Percentiles rank a stretch among this genome's conserved stretches.
phyloP scores from a whole-genome alignment of 2,329 filamentous ascomycete genomes.

The Alternaria dauci region DNA sequence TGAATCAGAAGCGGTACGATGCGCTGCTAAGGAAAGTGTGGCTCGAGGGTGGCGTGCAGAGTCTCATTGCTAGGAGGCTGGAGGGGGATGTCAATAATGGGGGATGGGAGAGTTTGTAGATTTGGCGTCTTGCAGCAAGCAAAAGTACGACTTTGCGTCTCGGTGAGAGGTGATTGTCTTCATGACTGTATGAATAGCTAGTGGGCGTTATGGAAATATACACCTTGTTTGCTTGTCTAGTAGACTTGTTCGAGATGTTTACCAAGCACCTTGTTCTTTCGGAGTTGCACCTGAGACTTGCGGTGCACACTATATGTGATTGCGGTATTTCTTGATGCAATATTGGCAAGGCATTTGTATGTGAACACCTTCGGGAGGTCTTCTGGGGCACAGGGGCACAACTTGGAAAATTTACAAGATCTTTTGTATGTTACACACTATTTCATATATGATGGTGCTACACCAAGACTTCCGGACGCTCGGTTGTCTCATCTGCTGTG shows the following conservation, averaged over 20 bases:
- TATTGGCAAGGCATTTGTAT: too few species aligned
- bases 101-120: slow-evolving; percentile 81
- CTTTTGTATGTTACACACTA: background rate
- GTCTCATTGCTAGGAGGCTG: slow-evolving; percentile 85
- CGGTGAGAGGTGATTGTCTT: background rate
- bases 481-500: background rate
- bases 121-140: background rate
- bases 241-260: background rate
- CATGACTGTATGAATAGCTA: background rate
- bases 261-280: background rate
- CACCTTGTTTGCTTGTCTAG: background rate
- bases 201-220: background rate
- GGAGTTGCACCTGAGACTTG: too few species aligned
- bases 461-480: background rate
- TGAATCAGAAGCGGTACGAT: slow-evolving; percentile 95
- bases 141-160: background rate
- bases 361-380: too few species aligned
- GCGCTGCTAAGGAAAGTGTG: slow-evolving; percentile 84
- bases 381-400: too few species aligned
- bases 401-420: background rate
- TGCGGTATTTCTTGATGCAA: too few species aligned
- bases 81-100: slow-evolving; percentile 97
- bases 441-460: background rate
- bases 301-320: too few species aligned
- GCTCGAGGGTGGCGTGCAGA: slow-evolving; percentile 86